Evolutionary conservation across 1,284 basidiomycete genomes (phyloP).

Genomic region (Heterobasidion parviporum): DNA sequence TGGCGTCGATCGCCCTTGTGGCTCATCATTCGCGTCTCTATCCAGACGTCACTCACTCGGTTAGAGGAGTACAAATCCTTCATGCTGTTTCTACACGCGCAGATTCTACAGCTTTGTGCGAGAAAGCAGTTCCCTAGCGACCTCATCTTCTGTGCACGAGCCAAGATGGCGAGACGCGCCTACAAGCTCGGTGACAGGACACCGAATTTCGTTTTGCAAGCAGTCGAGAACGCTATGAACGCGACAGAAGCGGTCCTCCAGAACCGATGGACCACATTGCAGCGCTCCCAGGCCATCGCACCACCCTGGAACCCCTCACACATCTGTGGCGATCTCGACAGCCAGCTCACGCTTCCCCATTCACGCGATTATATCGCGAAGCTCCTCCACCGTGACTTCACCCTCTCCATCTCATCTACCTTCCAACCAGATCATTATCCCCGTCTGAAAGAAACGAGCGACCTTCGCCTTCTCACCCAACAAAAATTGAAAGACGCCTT

Average conservation of each 20-base stretch:
- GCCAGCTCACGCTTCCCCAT: too few species aligned
- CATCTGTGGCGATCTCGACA: too few species aligned
- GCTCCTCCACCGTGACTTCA: too few species aligned
- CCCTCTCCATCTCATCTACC: too few species aligned
- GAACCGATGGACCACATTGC: slow-evolving; percentile 23
- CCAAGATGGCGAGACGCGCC: slow-evolving; percentile 28
- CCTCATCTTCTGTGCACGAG: slow-evolving; percentile 17
- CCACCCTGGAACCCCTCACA: slow-evolving; percentile 14
- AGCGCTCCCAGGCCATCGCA: slow-evolving; percentile 6
- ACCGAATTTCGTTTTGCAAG: slow-evolving; percentile 10
- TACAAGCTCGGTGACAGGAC: slow-evolving; percentile 25
- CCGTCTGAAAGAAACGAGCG: too few species aligned
- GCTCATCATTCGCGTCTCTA: slow-evolving; percentile 36
- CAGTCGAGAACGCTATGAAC: slow-evolving; percentile 10
- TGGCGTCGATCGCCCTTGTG: slow-evolving; percentile 39
- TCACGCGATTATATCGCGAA: too few species aligned
- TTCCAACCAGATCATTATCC: too few species aligned
- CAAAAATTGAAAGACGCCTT: too few species aligned
- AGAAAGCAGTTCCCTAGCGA: slow-evolving; percentile 5
- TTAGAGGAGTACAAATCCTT: slow-evolving; percentile 34
- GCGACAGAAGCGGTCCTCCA: slow-evolving; percentile 14
- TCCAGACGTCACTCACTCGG: slow-evolving; percentile 31
- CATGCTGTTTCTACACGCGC: slow-evolving; percentile 30
- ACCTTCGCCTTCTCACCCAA: too few species aligned
- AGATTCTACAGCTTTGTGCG: slow-evolving; percentile 1